These are phyloP conservation scores for Rozella allomycis DNA, from an alignment of 371 early-diverging fungal genomes.

Conservation along the genomic window DNA sequence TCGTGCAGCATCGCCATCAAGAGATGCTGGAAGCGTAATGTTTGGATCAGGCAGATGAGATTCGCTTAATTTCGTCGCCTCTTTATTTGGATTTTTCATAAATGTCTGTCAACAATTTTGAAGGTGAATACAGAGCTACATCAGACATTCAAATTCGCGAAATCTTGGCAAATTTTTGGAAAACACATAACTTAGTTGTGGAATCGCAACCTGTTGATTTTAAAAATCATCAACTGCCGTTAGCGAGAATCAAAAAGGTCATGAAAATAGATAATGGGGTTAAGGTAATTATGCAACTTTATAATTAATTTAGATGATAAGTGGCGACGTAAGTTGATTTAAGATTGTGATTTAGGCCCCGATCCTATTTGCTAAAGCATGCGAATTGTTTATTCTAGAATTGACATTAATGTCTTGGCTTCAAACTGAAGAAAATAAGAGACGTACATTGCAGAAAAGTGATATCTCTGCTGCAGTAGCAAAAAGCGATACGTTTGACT, in stretches of 20 bases:
- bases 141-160: no score
- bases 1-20: no score
- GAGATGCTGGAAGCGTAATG: no score
- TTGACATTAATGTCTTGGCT: slow-evolving; percentile 93
- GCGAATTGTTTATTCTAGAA: slow-evolving; percentile 91
- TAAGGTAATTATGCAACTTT: slow-evolving; percentile 29
- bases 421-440: slow-evolving; percentile 94
- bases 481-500: slow-evolving; percentile 93
- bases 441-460: slow-evolving; percentile 83
- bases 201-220: slow-evolving; percentile 1
- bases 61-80: no score
- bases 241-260: slow-evolving; percentile 98
- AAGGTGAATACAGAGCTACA: no score
- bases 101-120: no score
- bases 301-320: slow-evolving; percentile 38
- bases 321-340: slow-evolving; percentile 26
- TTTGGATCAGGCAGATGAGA: no score
- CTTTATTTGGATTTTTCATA: no score
- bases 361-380: slow-evolving; percentile 83
- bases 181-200: neutral
- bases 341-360: slow-evolving; percentile 46
- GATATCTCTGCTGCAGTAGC: slow-evolving; percentile 88
- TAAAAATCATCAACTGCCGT: slow-evolving; percentile 75
- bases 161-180: slow-evolving; percentile 1
- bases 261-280: slow-evolving; percentile 99